Conservation (phyloP, 257 asterid species). For the Solanum acaule region DNA sequence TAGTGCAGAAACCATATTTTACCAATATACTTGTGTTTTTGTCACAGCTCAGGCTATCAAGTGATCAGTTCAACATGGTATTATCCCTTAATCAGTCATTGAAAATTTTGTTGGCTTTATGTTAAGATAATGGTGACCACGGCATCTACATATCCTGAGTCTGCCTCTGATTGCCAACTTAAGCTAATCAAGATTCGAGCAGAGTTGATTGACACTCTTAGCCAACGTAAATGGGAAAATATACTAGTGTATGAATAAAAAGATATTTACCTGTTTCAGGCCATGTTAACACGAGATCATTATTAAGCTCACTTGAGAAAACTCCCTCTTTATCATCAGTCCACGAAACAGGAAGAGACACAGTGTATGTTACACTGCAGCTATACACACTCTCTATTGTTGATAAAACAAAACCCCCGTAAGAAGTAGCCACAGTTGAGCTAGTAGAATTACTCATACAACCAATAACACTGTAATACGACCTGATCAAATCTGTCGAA, state of each 20-base stretch:
- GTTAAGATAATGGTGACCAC: neutral
- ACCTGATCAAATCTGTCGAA: neutral
- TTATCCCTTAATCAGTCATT: neutral
- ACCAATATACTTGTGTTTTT: neutral
- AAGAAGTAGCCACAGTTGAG: conserved; percentile 38
- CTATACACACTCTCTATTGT: conserved; percentile 4
- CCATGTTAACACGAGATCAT: conserved; percentile 42
- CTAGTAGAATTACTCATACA: conserved; percentile 10
- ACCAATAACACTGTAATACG: neutral
- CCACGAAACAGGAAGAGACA: conserved; percentile 38
- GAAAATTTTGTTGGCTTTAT: neutral
- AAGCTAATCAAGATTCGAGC: neutral
- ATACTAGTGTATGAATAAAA: neutral
- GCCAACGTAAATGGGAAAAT: neutral
- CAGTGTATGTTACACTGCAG: conserved; percentile 23
- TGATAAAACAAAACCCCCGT: neutral
- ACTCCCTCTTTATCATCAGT: neutral
- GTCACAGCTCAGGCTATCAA: neutral
- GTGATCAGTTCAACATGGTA: neutral
- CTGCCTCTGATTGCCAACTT: neutral
- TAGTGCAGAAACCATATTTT: neutral
- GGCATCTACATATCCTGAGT: neutral
- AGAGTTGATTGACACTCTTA: neutral
- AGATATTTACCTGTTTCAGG: conserved; percentile 16
- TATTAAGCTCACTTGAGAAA: conserved; percentile 9